Evolutionary conservation across 345 rosid genomes (phyloP).

Genomic region (Sonneratia alba): DNA sequence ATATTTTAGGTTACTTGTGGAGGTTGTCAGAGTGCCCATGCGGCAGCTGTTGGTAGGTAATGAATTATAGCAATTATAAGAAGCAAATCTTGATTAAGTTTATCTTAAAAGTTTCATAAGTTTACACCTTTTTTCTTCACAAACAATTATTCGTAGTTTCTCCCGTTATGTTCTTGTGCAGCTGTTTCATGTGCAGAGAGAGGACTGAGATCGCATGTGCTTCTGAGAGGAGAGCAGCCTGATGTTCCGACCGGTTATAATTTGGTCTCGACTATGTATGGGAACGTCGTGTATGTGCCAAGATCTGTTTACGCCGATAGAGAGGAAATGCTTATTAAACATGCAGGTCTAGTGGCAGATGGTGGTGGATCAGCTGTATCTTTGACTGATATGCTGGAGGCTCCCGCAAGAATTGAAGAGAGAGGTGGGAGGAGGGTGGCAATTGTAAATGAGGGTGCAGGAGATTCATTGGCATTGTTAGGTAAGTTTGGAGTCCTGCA

Average conservation of each 20-base stretch:
- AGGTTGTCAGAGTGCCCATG: slow-evolving; percentile 90
- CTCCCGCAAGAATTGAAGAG: slow-evolving; percentile 13
- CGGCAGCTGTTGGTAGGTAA: slow-evolving; percentile 73
- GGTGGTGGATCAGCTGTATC: slow-evolving; percentile 3
- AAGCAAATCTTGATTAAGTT: neutral
- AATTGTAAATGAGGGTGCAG: slow-evolving; percentile 83
- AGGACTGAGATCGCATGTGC: slow-evolving; percentile 74
- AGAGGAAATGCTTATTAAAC: slow-evolving; percentile 43
- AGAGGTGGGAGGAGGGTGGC: slow-evolving; percentile 36
- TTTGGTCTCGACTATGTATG: slow-evolving; percentile 63
- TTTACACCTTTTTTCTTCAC: neutral
- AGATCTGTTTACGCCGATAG: slow-evolving; percentile 57
- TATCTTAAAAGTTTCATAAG: neutral
- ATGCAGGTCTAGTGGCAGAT: slow-evolving; percentile 42
- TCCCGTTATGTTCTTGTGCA: slow-evolving; percentile 15
- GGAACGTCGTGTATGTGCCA: slow-evolving; percentile 55
- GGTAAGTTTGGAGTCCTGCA: slow-evolving; percentile 30
- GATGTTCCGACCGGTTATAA: slow-evolving; percentile 71
- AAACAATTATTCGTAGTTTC: neutral
- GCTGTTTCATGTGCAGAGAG: slow-evolving; percentile 88
- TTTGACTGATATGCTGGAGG: slow-evolving; percentile 44
- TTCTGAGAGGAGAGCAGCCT: slow-evolving; percentile 83
- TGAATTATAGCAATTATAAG: slow-evolving; percentile 2
- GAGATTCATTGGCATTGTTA: slow-evolving; percentile 63
- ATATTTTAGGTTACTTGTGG: slow-evolving; percentile 83